Base-by-base conservation (phyloP, 805 yeast genomes). In the Myxozyma monticola region DNA sequence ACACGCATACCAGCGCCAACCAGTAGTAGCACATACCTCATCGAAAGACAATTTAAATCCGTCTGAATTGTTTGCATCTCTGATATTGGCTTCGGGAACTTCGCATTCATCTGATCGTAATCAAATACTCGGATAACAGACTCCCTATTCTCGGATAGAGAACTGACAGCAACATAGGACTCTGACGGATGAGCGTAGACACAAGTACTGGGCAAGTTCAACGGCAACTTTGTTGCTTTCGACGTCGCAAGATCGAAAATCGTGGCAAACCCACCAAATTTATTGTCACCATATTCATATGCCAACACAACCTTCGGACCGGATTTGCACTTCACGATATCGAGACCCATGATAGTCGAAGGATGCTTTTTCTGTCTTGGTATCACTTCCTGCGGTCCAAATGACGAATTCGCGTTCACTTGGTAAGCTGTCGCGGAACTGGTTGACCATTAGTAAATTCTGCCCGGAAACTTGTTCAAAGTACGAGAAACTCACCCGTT, bases 141-240 rank as follows among this genome's bases (percentile, higher is more conserved):
- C 2, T 34, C 46, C 39, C 14, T 18, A 7, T 28, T 18, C 25
- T 21, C 24, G 14, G 17, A 4, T 15, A 12, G n/a, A n/a, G n/a
- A n/a, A n/a, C n/a, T n/a, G n/a, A n/a, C 15, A 10, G 42, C 39
- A 38, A 45, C 24, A 17, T 18, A 39, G 5, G 49, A 38, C 29
- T n/a, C 9, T 14, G 26, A 10, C 10, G 37, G 37, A 18, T 45
- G 49, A 9, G 34, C 43, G 22, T 38, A 45, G 15, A 45, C 38
- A 29, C 30, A 30, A 12, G 28, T 37, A 28, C 24, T 28, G 5
- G 37, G 28, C 2, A n/a, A n/a, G 7, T 20, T 9, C 17, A 20
- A 1, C 5, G 29, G 4, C 12, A 44, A 29, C 29, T 36, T 37
- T 9, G 42, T 14, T 7, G 21, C 26, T 15, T 24, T 17, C 10